Conservation (phyloP, 2,329 filamentous ascomycete genomes). For the Cytospora piceae region DNA sequence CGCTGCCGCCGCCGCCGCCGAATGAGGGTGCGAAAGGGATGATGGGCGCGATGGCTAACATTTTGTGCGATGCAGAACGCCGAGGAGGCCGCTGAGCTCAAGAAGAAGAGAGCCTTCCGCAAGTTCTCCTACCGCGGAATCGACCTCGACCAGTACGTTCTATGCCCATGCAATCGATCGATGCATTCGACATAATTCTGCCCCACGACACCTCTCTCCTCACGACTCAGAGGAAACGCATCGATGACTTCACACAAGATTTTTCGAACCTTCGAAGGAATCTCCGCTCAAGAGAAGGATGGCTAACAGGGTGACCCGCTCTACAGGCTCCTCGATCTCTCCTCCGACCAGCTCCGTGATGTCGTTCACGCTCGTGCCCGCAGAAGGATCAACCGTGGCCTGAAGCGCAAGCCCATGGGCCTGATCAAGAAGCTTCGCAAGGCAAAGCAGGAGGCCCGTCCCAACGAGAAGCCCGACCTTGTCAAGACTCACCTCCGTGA, state of each 20-base stretch:
- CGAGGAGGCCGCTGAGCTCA: constrained; percentile 98
- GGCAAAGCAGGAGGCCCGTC: constrained; percentile 97
- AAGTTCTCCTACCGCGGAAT: constrained; percentile 99
- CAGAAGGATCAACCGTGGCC: constrained; percentile 98
- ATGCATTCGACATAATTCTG: neutral
- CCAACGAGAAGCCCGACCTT: constrained; percentile 99
- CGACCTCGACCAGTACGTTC: constrained; percentile 96
- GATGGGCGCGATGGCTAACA: constrained; percentile 28
- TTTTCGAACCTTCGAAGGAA: neutral
- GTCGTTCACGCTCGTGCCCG: constrained; percentile 98
- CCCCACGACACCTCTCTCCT: constrained; percentile 10
- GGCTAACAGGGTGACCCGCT: constrained; percentile 21
- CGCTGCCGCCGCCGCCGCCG: neutral
- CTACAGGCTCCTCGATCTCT: constrained; percentile 93
- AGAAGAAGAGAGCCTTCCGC: constrained; percentile 99
- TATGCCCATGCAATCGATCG: neutral
- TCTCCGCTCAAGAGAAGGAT: constrained; percentile 2
- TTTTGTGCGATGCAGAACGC: constrained; percentile 68
- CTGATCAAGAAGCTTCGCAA: constrained; percentile 99
- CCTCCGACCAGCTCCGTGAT: constrained; percentile 97
- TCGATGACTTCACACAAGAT: constrained; percentile 2
- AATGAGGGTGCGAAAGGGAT: constrained; percentile 10
- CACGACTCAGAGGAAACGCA: neutral
- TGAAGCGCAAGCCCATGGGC: constrained; percentile 99
- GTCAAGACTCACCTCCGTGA: constrained; percentile 99